Conservation (phyloP, 768 basidiomycete genomes). For the Lactarius psammicola region DNA sequence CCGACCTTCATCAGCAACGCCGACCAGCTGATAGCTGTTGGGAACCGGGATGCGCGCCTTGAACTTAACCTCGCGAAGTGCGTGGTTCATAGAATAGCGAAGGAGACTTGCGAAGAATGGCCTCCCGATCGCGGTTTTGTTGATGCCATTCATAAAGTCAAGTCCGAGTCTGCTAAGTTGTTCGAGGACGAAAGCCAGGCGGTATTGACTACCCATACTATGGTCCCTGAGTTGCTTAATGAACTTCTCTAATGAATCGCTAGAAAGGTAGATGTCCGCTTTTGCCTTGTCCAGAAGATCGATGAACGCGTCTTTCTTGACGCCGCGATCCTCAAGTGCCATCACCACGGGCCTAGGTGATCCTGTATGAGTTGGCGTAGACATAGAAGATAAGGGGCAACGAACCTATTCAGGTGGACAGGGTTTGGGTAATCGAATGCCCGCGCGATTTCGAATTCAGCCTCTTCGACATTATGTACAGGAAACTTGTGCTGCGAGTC, state of each 20-base stretch:
- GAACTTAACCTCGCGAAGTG: slow-evolving; percentile 73
- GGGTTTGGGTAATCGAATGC: slow-evolving; percentile 57
- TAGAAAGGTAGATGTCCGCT: slow-evolving; percentile 54
- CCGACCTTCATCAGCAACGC: slow-evolving; percentile 78
- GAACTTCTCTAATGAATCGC: slow-evolving; percentile 54
- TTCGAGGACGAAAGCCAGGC: slow-evolving; percentile 50
- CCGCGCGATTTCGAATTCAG: slow-evolving; percentile 71
- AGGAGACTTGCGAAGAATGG: slow-evolving; percentile 58
- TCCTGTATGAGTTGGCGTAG: neutral
- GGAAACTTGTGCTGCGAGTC: slow-evolving; percentile 76
- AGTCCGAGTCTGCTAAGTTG: slow-evolving; percentile 50
- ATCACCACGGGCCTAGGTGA: slow-evolving; percentile 63
- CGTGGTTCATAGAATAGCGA: slow-evolving; percentile 58
- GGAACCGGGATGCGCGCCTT: slow-evolving; percentile 72
- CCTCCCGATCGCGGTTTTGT: slow-evolving; percentile 44
- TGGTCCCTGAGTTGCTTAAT: slow-evolving; percentile 49
- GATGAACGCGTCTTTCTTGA: slow-evolving; percentile 55
- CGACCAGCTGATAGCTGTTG: slow-evolving; percentile 66
- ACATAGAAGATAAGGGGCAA: neutral
- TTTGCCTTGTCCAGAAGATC: slow-evolving; percentile 61
- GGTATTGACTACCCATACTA: slow-evolving; percentile 46
- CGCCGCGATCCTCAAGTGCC: slow-evolving; percentile 75
- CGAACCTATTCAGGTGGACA: slow-evolving; percentile 72
- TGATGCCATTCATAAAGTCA: slow-evolving; percentile 42
- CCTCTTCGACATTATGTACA: slow-evolving; percentile 43